These are phyloP conservation scores for Trichoderma koningiopsis DNA, from an alignment of 2,329 filamentous ascomycete genomes.

Conservation along the genomic window DNA sequence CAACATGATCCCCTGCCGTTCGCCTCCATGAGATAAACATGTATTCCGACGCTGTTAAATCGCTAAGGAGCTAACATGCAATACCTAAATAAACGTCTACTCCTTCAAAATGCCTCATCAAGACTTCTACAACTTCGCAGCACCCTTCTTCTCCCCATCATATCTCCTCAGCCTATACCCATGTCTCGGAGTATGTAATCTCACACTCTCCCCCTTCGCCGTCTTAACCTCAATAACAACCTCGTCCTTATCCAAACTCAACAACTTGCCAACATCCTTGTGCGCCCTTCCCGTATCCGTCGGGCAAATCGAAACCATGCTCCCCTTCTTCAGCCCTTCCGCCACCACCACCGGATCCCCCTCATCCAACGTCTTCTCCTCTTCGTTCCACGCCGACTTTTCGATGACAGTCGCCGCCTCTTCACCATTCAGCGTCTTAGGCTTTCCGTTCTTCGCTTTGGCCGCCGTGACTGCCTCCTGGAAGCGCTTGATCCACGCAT, in stretches of 20 bases:
- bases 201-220: conserved; percentile 46
- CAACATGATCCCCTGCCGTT: background rate
- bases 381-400: conserved; percentile 49
- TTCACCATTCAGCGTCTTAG: conserved; percentile 52
- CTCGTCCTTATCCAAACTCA: conserved; percentile 55
- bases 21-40: background rate
- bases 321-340: conserved; percentile 54
- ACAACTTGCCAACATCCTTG: conserved; percentile 59
- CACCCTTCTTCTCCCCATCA: conserved; percentile 6
- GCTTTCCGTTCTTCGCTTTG: conserved; percentile 39
- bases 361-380: conserved; percentile 47
- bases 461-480: conserved; percentile 48
- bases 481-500: conserved; percentile 67
- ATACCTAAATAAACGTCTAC: background rate
- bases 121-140: background rate
- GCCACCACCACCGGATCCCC: conserved; percentile 51
- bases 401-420: conserved; percentile 55
- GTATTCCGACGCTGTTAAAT: background rate
- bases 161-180: conserved; percentile 54
- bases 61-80: background rate
- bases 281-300: conserved; percentile 63
- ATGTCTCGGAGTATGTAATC: conserved; percentile 63
- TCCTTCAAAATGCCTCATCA: background rate
- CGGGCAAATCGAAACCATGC: conserved; percentile 61
- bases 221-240: conserved; percentile 58